A percentile compares a stretch with the other conserved stretches of the same genome.
These are phyloP conservation scores for Penicillium herquei DNA, from an alignment of 495 filamentous ascomycete species.

Conservation along the genomic window DNA sequence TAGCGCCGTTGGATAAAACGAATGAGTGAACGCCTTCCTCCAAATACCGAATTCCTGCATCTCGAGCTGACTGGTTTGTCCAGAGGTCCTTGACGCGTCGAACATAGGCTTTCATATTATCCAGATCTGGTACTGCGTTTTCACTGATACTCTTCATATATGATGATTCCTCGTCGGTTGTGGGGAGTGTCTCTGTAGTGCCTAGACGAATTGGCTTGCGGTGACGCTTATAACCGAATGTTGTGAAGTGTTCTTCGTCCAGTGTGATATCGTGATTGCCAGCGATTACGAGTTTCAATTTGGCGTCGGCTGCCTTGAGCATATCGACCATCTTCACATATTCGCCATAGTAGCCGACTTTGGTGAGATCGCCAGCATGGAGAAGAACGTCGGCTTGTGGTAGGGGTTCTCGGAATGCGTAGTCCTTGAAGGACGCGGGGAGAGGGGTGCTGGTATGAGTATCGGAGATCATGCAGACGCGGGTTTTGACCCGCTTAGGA, in stretches of 20 bases:
- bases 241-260: slow-evolving; percentile 53
- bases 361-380: slow-evolving; percentile 74
- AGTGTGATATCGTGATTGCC: slow-evolving; percentile 80
- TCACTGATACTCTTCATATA: slow-evolving; percentile 3
- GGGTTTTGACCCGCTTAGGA: slow-evolving; percentile 36
- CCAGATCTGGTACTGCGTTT: background rate
- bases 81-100: slow-evolving; percentile 41
- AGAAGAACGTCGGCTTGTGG: slow-evolving; percentile 63
- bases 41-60: slow-evolving; percentile 58
- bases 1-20: slow-evolving; percentile 54
- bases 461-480: slow-evolving; percentile 62
- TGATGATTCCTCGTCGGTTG: slow-evolving; percentile 11
- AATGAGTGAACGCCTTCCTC: slow-evolving; percentile 64
- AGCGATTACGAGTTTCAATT: slow-evolving; percentile 75
- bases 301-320: slow-evolving; percentile 55
- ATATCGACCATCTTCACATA: slow-evolving; percentile 52
- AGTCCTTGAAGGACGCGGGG: slow-evolving; percentile 20
- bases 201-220: slow-evolving; percentile 22
- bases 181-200: slow-evolving; percentile 2
- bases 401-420: slow-evolving; percentile 46
- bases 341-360: slow-evolving; percentile 54
- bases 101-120: slow-evolving; percentile 18
- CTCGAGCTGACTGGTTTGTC: slow-evolving; percentile 45
- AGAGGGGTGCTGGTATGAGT: slow-evolving; percentile 51
- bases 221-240: slow-evolving; percentile 32